These are phyloP conservation scores for Taxillus chinensis DNA, from an alignment of 164 flowering plant genomes.

Conservation along the genomic window DNA sequence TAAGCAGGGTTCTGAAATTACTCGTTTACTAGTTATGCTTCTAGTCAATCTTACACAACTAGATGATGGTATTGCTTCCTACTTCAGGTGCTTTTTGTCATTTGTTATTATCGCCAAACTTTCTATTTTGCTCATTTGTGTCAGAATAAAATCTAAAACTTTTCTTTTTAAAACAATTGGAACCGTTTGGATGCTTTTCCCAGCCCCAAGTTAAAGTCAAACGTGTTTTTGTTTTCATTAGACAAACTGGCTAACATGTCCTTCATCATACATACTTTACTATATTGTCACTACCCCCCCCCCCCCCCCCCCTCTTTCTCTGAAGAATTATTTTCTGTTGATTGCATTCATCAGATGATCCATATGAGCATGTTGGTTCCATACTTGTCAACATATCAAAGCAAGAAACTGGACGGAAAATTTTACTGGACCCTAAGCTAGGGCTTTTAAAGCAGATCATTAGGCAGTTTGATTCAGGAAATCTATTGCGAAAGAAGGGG, in stretches of 20 bases:
- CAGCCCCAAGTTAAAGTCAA: no score
- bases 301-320: no score
- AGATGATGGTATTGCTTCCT: constrained; percentile 72
- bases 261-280: no score
- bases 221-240: background rate
- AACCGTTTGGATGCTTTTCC: no score
- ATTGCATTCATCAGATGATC: constrained; percentile 53
- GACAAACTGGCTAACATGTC: no score
- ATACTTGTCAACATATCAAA: constrained; percentile 84
- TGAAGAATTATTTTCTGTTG: background rate
- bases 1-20: constrained; percentile 43
- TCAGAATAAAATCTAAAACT: no score
- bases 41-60: constrained; percentile 78
- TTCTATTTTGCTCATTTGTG: no score
- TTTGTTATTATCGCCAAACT: background rate
- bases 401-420: constrained; percentile 58
- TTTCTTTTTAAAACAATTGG: no score
- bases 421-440: constrained; percentile 70
- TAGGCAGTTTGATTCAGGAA: constrained; percentile 78
- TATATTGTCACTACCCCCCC: no score
- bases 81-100: constrained; percentile 65
- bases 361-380: constrained; percentile 87
- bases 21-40: constrained; percentile 65
- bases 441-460: constrained; percentile 79
- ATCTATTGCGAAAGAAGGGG: constrained; percentile 71